Base-by-base conservation (phyloP, 2,329 filamentous ascomycete genomes). In the Cladosporium colombiae region DNA sequence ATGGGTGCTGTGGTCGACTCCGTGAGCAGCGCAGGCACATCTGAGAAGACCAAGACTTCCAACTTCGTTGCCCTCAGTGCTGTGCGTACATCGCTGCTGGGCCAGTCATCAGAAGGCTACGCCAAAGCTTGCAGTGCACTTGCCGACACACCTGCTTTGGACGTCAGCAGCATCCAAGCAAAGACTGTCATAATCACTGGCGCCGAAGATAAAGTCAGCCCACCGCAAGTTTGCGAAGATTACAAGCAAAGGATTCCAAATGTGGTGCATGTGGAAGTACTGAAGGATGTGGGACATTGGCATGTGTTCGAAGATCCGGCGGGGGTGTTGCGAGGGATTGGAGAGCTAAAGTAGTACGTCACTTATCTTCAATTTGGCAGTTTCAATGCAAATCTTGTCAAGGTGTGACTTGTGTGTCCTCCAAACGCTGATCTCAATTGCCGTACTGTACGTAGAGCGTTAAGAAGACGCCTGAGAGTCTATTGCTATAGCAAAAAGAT, bases 281-380 rank as follows among this genome's bases (percentile, higher is more conserved):
- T 85, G 59, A 56, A 76, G n/a, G 72, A 74, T 13, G 78, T 82
- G 6, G 83, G 82, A 0, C 81, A 85, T 71, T 86, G 83, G 82
- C 80, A 82, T 74, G 70, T 82, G 3, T 83, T 83, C 70, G 83
- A 86, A 72, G 78, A 84, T 70, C 46, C 78, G 8, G 71, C 76
- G 2, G 78, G 73, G 14, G 75, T 81, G 14, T 37, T 37, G 35
- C 35, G 35, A 37, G 35, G 35, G 1, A 37, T 37, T 2, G 35
- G 35, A 18, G 11, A 35, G 14, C 14, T 16, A 13, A 35, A 35
- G 14, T 35, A 35, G 33, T 8, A 8, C 8, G 31, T 33, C 31
- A 11, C 31, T 33, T 33, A 10, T 33, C 10, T 33, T 11, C 10
- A 8, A 33, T 33, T 8, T 33, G 27, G 27, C 27, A 29, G 6